These are phyloP conservation scores for Lachnellula hyalina DNA, from an alignment of 2,329 filamentous ascomycete genomes.

Conservation along the genomic window DNA sequence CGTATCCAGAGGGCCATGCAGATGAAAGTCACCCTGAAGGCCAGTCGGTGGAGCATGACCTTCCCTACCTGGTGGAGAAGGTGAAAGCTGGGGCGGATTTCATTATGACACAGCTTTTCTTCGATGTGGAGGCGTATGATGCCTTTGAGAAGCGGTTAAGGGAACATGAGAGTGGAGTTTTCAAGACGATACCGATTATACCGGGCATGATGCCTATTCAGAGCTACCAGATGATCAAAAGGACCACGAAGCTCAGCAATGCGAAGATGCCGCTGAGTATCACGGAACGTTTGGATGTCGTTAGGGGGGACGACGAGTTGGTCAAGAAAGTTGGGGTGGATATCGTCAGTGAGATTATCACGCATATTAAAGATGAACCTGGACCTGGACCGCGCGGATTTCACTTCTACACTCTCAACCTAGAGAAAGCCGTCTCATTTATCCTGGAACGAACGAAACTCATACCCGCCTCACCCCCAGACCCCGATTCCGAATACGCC, in stretches of 20 bases:
- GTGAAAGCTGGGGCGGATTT: constrained; percentile 89
- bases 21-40: constrained; percentile 77
- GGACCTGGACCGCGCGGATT: constrained; percentile 67
- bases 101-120: constrained; percentile 98
- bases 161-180: constrained; percentile 75
- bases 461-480: constrained; percentile 56
- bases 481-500: constrained; percentile 37
- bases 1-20: constrained; percentile 91
- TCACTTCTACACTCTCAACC: constrained; percentile 95
- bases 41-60: constrained; percentile 68
- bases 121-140: constrained; percentile 78
- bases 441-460: constrained; percentile 82
- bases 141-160: constrained; percentile 72
- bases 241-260: constrained; percentile 92
- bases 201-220: constrained; percentile 97
- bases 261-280: constrained; percentile 71
- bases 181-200: constrained; percentile 84
- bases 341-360: constrained; percentile 78
- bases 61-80: constrained; percentile 89
- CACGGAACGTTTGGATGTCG: constrained; percentile 62
- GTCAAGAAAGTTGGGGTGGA: constrained; percentile 77
- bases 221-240: constrained; percentile 90
- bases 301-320: constrained; percentile 73
- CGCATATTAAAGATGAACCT: constrained; percentile 63
- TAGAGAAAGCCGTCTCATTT: constrained; percentile 93